Percentiles rank a stretch among this genome's conserved stretches.
These are phyloP conservation scores for Pestalotiopsis sp. DNA, from an alignment of 2,329 filamentous ascomycete species.

Conservation along the genomic window DNA sequence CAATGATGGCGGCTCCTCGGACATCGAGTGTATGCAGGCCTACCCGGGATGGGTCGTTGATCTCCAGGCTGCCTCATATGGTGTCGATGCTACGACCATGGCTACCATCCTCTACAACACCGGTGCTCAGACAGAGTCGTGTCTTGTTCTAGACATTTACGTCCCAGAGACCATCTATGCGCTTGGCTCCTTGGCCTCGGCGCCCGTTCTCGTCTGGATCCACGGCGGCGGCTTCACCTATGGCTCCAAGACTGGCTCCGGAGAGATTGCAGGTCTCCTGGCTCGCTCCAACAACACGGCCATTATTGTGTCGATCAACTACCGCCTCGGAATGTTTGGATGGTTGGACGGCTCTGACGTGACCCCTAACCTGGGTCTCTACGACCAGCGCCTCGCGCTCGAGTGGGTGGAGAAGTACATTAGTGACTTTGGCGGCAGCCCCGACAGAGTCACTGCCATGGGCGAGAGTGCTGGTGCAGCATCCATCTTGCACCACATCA, in stretches of 20 bases:
- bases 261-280: conserved; percentile 21
- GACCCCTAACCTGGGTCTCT: conserved; percentile 46
- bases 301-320: conserved; percentile 25
- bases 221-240: conserved; percentile 26
- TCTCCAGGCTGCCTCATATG: conserved; percentile 14
- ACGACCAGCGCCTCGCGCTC: conserved; percentile 47
- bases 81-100: conserved; percentile 8
- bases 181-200: conserved; percentile 10
- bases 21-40: conserved; percentile 30
- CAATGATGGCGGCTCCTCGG: conserved; percentile 15
- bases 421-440: conserved; percentile 43
- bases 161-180: conserved; percentile 19
- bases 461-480: conserved; percentile 53
- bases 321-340: conserved; percentile 26
- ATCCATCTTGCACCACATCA: conserved; percentile 45
- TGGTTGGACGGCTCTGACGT: conserved; percentile 20
- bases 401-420: conserved; percentile 52
- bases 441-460: conserved; percentile 36
- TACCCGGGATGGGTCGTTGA: conserved; percentile 28
- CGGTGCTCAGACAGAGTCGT: conserved; percentile 24
- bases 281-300: conserved; percentile 17
- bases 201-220: conserved; percentile 26
- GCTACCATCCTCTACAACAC: conserved; percentile 4
- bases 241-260: conserved; percentile 21
- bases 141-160: conserved; percentile 22